These are phyloP conservation scores for Silene conica DNA, from an alignment of 148 eudicot species.

Conservation along the genomic window DNA sequence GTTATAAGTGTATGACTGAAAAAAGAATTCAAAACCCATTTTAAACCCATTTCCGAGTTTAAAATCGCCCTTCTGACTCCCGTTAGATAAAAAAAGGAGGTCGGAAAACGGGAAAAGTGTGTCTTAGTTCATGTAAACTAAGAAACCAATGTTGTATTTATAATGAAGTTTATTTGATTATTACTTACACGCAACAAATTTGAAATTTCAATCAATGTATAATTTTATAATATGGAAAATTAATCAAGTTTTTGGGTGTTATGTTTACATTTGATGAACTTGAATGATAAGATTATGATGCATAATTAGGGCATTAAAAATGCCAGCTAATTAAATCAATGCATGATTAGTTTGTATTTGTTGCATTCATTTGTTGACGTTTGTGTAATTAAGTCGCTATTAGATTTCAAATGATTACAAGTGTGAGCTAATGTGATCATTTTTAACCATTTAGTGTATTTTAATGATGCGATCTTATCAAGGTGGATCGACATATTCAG, in stretches of 20 bases:
- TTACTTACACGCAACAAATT: conserved; percentile 22
- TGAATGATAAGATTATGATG: conserved; percentile 16
- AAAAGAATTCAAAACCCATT: conserved; percentile 18
- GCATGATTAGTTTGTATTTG: conserved; percentile 14
- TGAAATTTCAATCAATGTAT: conserved; percentile 13
- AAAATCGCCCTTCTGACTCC: too few species aligned
- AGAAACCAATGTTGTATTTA: conserved; percentile 10
- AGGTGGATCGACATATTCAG: too few species aligned
- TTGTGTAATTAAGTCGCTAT: conserved; percentile 15
- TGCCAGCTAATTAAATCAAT: conserved; percentile 15
- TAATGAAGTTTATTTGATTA: conserved; percentile 12
- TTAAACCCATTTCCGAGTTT: conserved; percentile 16
- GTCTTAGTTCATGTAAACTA: not conserved
- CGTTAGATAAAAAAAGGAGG: too few species aligned
- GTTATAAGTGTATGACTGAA: conserved; percentile 17
- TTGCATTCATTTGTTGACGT: too few species aligned
- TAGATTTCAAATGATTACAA: conserved; percentile 1
- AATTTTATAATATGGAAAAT: not conserved
- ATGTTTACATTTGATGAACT: conserved; percentile 9
- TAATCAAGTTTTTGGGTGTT: not conserved
- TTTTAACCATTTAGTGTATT: not conserved
- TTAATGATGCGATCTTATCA: too few species aligned
- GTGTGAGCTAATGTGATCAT: not conserved
- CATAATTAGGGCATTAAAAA: not conserved
- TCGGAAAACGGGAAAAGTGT: too few species aligned